These are phyloP conservation scores for Coemansia sp. DNA, from an alignment of 192 early-diverging fungal genomes.

Conservation along the genomic window DNA sequence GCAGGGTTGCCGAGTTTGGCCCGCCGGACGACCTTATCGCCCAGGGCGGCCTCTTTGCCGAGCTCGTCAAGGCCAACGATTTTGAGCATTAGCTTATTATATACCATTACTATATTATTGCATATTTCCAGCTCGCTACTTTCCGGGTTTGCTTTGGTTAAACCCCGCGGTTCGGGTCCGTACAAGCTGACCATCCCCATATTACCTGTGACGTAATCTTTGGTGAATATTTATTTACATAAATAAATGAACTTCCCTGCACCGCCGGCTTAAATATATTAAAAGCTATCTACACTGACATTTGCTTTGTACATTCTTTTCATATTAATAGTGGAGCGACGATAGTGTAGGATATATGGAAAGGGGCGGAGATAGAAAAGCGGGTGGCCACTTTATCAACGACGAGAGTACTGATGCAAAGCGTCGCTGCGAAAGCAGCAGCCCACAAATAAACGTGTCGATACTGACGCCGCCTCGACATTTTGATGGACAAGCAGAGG, in stretches of 20 bases:
- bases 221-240: no score
- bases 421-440: conserved; percentile 1
- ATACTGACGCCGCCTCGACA: conserved; percentile 16
- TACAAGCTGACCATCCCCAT: no score
- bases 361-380: background rate
- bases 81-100: conserved; percentile 9
- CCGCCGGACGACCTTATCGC: conserved; percentile 61
- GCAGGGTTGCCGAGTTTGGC: conserved; percentile 65
- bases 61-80: conserved; percentile 22
- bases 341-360: background rate
- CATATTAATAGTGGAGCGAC: no score
- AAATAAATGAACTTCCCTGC: no score
- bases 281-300: no score
- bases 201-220: no score
- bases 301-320: no score
- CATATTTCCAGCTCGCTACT: no score
- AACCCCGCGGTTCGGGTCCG: no score
- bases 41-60: conserved; percentile 41
- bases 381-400: background rate
- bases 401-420: background rate
- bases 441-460: conserved; percentile 32
- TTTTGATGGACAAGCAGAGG: background rate
- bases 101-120: no score
- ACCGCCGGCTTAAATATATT: no score
- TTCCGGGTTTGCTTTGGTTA: no score